Base-by-base conservation (phyloP, 1,139 yeast species). In the Candida albicans region DNA sequence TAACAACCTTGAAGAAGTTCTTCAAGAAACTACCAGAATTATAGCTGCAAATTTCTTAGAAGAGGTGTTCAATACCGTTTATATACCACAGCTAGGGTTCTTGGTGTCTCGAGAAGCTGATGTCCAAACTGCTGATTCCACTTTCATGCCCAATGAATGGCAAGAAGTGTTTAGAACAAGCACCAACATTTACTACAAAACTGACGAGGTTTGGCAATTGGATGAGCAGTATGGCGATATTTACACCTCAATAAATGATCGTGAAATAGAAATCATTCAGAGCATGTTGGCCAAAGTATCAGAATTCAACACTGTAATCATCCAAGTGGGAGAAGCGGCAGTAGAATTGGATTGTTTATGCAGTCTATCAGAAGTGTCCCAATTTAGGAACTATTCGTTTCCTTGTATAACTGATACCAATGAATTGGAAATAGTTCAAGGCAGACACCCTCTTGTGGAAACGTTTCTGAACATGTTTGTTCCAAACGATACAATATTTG, bases 81-180 rank as follows among this genome's bases (percentile, higher is more conserved):
- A 75, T 47, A 68, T 74, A 24, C 77, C 77, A 7, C 77, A 73
- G 42, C 47, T 75, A 27, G 80, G 79, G 0, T 75, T 66, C 44
- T 52, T 75, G 36, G 53, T 70, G 2, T 56, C 66, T 0, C 31
- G 58, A 3, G 30, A 41, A 2, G 47, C 50, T 4, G 48, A 50
- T 6, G 43, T 49, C 5, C 37, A 46, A 1, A 31, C 35, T 4
- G 26, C 38, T 8, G 31, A 28, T n/a, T 41, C 11, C 7, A 15
- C 43, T n/a, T 38, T 39, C 9, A 13, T 30, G 15, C 26, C 34
- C 8, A 15, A 33, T 7, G 45, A 41, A 5, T 73, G 76, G 75
- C 53, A 55, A n/a, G 67, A 65, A 42, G 57, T 67, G 0, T 75
- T 75, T 51, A 55, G 63, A 39, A 72, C 77, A 1, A 52, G 61